Conservation (phyloP, 1,139 yeast species). For the Diutina sp. region DNA sequence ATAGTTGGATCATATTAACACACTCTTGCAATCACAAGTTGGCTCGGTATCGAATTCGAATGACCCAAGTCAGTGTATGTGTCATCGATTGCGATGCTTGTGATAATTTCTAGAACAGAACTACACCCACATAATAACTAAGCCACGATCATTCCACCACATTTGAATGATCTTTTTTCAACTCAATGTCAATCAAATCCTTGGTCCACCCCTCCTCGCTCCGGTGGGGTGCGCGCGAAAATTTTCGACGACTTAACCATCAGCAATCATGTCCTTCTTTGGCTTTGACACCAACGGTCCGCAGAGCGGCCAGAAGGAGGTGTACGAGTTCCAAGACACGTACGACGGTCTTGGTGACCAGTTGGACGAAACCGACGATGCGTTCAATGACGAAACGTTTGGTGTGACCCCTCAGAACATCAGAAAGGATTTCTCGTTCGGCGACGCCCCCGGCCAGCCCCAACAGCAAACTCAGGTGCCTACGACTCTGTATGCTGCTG, state of each 20-base stretch:
- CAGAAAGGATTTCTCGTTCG: constrained; percentile 70
- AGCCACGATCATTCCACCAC: too few species aligned
- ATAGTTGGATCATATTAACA: too few species aligned
- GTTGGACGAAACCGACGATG: constrained; percentile 64
- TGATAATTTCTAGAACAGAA: too few species aligned
- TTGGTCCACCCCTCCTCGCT: background rate
- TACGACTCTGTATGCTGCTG: constrained; percentile 6
- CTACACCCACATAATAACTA: too few species aligned
- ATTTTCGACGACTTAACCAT: background rate
- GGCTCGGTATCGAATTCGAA: too few species aligned
- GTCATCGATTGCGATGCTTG: too few species aligned
- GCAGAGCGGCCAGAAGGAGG: constrained; percentile 11
- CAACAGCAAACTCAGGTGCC: constrained; percentile 8
- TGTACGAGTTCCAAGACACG: constrained; percentile 71
- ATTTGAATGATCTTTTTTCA: background rate
- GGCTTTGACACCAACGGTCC: constrained; percentile 41
- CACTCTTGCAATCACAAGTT: too few species aligned
- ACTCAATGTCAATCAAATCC: background rate
- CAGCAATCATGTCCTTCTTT: constrained; percentile 36
- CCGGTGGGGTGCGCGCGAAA: background rate
- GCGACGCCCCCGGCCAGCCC: constrained; percentile 22
- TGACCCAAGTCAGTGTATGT: too few species aligned
- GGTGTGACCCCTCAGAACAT: constrained; percentile 43
- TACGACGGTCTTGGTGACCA: constrained; percentile 64
- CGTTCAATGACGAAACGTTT: constrained; percentile 78